These are phyloP conservation scores for Suaeda aralocaspica DNA, from an alignment of 148 eudicot genomes.

Conservation along the genomic window DNA sequence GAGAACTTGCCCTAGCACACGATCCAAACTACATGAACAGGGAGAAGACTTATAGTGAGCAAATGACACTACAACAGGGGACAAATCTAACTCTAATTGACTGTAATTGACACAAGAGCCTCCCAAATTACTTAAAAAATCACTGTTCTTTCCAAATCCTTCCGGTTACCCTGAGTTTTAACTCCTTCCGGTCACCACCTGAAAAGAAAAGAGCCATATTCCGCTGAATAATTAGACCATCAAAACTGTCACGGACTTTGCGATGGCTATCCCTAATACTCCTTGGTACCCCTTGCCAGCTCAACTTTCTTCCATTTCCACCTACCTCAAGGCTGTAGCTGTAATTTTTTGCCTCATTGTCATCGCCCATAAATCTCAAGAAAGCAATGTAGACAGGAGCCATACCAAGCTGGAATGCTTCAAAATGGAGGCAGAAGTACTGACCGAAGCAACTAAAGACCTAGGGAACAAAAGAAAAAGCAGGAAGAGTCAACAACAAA, in stretches of 20 bases:
- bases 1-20: conserved; percentile 39
- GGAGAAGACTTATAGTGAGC: conserved; percentile 16
- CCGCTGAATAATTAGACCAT: conserved; percentile 52
- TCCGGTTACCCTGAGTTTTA: conserved; percentile 55
- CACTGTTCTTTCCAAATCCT: conserved; percentile 49
- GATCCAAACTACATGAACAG: conserved; percentile 20
- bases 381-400: conserved; percentile 66
- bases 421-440: conserved; percentile 61
- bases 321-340: conserved; percentile 55
- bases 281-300: conserved; percentile 55
- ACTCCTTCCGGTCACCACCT: conserved; percentile 57
- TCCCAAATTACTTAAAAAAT: not conserved
- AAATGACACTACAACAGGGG: conserved; percentile 9
- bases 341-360: conserved; percentile 53
- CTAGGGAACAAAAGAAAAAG: conserved; percentile 19
- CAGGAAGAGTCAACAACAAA: not conserved
- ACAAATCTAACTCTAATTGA: conserved; percentile 11
- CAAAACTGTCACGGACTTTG: conserved; percentile 53
- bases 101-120: not conserved
- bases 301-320: conserved; percentile 49
- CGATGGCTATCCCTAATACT: conserved; percentile 53
- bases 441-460: conserved; percentile 54
- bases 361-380: conserved; percentile 55
- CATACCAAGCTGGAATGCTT: conserved; percentile 52
- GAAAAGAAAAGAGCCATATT: conserved; percentile 71